phyloP scores from a whole-genome alignment of 2,329 filamentous ascomycete genomes.

The Talaromyces sp. region DNA sequence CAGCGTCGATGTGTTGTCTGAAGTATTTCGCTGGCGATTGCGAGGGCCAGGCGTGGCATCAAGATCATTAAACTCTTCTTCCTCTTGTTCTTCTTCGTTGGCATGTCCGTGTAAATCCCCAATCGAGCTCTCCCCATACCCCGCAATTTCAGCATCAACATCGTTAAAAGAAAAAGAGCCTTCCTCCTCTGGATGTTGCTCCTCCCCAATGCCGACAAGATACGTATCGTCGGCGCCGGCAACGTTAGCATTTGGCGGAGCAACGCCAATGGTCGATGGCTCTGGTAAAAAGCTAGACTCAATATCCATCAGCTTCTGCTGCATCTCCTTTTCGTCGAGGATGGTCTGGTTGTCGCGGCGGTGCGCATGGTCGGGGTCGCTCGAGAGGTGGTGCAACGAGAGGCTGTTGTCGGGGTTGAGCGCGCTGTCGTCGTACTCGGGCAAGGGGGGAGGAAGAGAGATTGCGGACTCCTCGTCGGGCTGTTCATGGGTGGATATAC shows the following conservation, averaged over 20 bases:
- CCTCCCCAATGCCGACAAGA: slow-evolving; percentile 31
- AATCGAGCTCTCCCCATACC: not conserved
- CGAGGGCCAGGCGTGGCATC: slow-evolving; percentile 8
- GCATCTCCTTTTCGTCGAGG: slow-evolving; percentile 56
- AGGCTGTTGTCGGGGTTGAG: slow-evolving; percentile 10
- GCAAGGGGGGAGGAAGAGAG: not conserved
- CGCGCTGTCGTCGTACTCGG: slow-evolving; percentile 1
- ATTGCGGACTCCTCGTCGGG: not conserved
- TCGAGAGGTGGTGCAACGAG: not conserved
- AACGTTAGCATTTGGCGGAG: slow-evolving; percentile 18
- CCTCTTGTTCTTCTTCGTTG: slow-evolving; percentile 12
- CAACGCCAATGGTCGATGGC: slow-evolving; percentile 39
- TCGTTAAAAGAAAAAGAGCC: slow-evolving; percentile 21
- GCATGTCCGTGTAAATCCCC: slow-evolving; percentile 3
- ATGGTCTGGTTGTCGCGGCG: slow-evolving; percentile 35
- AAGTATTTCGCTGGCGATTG: not conserved
- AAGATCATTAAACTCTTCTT: slow-evolving; percentile 1
- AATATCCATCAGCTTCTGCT: slow-evolving; percentile 55
- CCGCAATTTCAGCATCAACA: slow-evolving; percentile 16
- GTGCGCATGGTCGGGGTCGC: slow-evolving; percentile 22
- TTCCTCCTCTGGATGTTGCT: not conserved
- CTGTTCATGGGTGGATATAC: not conserved
- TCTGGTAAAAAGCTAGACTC: slow-evolving; percentile 61
- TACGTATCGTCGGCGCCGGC: slow-evolving; percentile 41
- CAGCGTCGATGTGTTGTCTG: slow-evolving; percentile 30